Conservation (phyloP, 2,329 filamentous ascomycete genomes). For the Fusarium piperis region DNA sequence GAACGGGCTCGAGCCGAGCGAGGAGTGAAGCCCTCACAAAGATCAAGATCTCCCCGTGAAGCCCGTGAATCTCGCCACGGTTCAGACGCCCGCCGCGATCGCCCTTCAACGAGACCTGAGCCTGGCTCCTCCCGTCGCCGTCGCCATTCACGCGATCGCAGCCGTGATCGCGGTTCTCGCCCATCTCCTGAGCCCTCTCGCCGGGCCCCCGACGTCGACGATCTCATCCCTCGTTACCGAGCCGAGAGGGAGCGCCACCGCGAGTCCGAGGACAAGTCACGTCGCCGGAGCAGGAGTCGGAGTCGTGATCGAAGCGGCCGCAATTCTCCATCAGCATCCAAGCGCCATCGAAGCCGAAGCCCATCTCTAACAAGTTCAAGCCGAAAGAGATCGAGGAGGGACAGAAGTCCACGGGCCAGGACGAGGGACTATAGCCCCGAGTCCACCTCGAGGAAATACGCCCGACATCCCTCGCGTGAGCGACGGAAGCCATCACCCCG, state of each 20-base stretch:
- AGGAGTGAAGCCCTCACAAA: slow-evolving; percentile 46
- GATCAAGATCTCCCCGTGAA: slow-evolving; percentile 46
- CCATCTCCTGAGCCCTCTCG: slow-evolving; percentile 41
- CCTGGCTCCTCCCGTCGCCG: slow-evolving; percentile 48
- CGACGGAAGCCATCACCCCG: slow-evolving; percentile 46
- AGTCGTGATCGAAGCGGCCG: slow-evolving; percentile 40
- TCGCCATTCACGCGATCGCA: slow-evolving; percentile 51
- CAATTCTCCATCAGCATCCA: slow-evolving; percentile 52
- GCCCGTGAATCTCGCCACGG: slow-evolving; percentile 43
- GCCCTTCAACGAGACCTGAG: slow-evolving; percentile 46
- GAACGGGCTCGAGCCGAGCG: slow-evolving; percentile 50
- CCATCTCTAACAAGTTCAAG: slow-evolving; percentile 50
- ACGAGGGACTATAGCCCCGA: slow-evolving; percentile 54
- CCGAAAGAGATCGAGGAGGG: slow-evolving; percentile 53
- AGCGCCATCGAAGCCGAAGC: slow-evolving; percentile 55
- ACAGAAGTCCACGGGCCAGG: slow-evolving; percentile 50
- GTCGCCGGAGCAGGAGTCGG: slow-evolving; percentile 48
- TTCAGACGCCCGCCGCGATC: slow-evolving; percentile 45
- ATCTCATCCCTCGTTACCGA: slow-evolving; percentile 52
- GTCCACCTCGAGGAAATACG: slow-evolving; percentile 43
- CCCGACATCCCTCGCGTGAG: slow-evolving; percentile 47
- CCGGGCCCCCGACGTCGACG: slow-evolving; percentile 45
- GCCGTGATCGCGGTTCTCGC: slow-evolving; percentile 46
- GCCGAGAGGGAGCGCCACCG: slow-evolving; percentile 44
- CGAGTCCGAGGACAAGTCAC: slow-evolving; percentile 45